phyloP scores from a whole-genome alignment of 2,329 filamentous ascomycete species.

The Pseudohalonectria lignicola region DNA sequence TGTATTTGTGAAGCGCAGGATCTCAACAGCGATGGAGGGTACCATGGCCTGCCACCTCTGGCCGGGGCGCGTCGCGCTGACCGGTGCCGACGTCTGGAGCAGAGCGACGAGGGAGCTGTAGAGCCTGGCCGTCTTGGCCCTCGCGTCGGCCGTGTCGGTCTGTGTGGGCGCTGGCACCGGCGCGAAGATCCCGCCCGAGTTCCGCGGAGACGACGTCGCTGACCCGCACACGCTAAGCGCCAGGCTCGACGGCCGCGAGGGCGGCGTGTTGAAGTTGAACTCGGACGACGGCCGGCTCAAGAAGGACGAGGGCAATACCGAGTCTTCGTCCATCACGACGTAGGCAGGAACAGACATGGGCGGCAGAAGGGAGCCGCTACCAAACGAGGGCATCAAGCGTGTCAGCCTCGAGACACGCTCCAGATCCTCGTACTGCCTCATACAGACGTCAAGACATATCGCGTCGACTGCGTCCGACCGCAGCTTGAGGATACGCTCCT shows the following conservation, averaged over 20 bases:
- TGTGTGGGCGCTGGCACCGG: conserved; percentile 9
- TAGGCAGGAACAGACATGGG: conserved; percentile 13
- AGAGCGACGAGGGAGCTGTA: conserved; percentile 43
- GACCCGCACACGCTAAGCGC: conserved; percentile 38
- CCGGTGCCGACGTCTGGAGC: conserved; percentile 37
- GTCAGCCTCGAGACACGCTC: conserved; percentile 30
- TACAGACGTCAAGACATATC: conserved; percentile 54
- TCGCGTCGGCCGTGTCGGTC: conserved; percentile 26
- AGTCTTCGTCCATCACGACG: conserved; percentile 16
- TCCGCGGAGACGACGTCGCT: conserved; percentile 37
- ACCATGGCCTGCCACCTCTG: conserved; percentile 41
- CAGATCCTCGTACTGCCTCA: conserved; percentile 44
- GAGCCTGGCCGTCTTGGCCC: conserved; percentile 32
- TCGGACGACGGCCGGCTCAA: conserved; percentile 22
- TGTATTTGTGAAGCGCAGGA: conserved; percentile 44
- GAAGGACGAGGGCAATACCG: conserved; percentile 10
- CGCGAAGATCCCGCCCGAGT: conserved; percentile 28
- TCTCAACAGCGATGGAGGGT: conserved; percentile 43
- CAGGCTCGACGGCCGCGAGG: conserved; percentile 39
- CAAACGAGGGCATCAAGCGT: conserved; percentile 6
- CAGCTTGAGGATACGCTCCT: conserved; percentile 50
- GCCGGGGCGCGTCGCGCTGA: conserved; percentile 21
- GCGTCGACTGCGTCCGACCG: conserved; percentile 50
- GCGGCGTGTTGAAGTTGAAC: conserved; percentile 30
- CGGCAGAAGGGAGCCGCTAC: conserved; percentile 4